Evolutionary conservation across 768 basidiomycete genomes (phyloP).

Genomic region (Mycena indigotica): DNA sequence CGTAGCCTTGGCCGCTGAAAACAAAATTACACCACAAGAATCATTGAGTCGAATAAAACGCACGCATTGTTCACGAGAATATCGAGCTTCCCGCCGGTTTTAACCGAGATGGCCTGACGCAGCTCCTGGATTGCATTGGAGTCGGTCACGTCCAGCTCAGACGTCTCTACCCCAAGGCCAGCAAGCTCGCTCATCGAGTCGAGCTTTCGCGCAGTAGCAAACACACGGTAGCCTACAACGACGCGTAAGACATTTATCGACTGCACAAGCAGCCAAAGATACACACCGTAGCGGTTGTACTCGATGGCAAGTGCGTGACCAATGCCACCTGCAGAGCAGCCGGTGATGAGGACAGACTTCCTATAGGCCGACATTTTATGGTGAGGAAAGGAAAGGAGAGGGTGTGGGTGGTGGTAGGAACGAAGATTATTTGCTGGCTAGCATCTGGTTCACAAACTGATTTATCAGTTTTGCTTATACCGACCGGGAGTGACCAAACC

Average conservation of each 20-base stretch:
- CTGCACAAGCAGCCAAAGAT: not conserved
- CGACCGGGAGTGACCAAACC: too few relatives aligned
- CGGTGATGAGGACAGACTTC: slow-evolving; percentile 7
- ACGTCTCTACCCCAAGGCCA: slow-evolving; percentile 19
- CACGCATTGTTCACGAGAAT: slow-evolving; percentile 36
- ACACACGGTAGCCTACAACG: slow-evolving; percentile 28
- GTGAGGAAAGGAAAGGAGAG: not conserved
- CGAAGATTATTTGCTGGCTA: too few relatives aligned
- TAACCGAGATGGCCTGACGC: slow-evolving; percentile 10
- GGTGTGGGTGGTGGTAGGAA: too few relatives aligned
- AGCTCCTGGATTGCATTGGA: slow-evolving; percentile 14
- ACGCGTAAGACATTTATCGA: not conserved
- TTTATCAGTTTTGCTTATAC: too few relatives aligned
- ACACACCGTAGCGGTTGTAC: not conserved
- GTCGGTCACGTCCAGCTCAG: slow-evolving; percentile 31
- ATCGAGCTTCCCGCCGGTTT: slow-evolving; percentile 31
- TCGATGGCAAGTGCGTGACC: slow-evolving; percentile 8
- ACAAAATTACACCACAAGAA: not conserved
- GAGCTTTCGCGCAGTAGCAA: slow-evolving; percentile 29
- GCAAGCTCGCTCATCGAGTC: slow-evolving; percentile 25
- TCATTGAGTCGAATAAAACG: slow-evolving; percentile 5
- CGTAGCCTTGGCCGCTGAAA: not conserved
- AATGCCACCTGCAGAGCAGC: slow-evolving; percentile 10
- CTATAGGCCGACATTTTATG: not conserved
- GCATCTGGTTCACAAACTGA: too few relatives aligned